phyloP scores from a whole-genome alignment of 805 yeast species.

The Saccharomycopsis javanensis region DNA sequence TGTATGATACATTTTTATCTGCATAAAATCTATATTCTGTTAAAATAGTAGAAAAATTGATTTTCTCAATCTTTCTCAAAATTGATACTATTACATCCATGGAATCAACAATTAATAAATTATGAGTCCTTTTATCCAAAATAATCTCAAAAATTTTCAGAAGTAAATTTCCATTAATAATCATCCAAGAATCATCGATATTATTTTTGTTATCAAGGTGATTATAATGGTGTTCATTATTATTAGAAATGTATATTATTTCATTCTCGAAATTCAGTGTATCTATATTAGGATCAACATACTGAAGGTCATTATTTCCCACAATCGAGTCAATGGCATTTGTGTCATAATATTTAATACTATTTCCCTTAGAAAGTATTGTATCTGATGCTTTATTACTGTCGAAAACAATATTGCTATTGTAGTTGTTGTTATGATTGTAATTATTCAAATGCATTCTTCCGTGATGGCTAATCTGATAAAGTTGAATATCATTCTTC shows the following conservation, averaged over 20 bases:
- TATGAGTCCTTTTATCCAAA: conserved; percentile 53
- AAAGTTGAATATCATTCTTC: conserved; percentile 42
- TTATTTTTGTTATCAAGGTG: conserved; percentile 22
- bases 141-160: conserved; percentile 56
- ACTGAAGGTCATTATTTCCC: neutral
- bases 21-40: conserved; percentile 76
- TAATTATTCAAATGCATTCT: conserved; percentile 23
- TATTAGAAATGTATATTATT: conserved; percentile 11
- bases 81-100: conserved; percentile 75
- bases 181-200: conserved; percentile 60
- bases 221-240: conserved; percentile 2
- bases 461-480: conserved; percentile 15
- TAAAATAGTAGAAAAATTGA: conserved; percentile 78
- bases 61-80: conserved; percentile 71
- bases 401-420: neutral
- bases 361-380: neutral
- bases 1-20: conserved; percentile 64
- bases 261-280: conserved; percentile 8
- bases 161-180: conserved; percentile 56
- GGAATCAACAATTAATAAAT: conserved; percentile 67
- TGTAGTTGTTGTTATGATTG: conserved; percentile 17
- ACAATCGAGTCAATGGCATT: neutral
- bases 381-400: neutral
- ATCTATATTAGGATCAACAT: neutral
- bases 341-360: neutral